Evolutionary conservation across 768 basidiomycete genomes (phyloP), one percentile per base, ranked within the genome.

Genomic region (Pleurotus tuoliensis): DNA sequence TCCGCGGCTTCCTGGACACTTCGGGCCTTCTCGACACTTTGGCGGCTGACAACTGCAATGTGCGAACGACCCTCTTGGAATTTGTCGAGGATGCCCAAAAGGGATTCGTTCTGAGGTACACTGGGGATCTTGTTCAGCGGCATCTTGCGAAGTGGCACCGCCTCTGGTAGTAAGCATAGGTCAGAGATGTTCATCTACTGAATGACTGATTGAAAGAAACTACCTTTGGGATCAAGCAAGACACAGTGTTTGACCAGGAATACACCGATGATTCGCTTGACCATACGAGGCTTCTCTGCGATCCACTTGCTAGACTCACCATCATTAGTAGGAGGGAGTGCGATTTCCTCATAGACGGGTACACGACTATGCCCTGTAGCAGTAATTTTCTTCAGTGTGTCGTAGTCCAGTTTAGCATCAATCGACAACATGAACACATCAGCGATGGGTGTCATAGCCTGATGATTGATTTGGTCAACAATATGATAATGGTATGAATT

Each of bases 11-110:
- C 82, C 79, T 92, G 93, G 55, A 93, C 85, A 51, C 85, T 86
- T n/a, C 83, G 78, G 15, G 88, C 88, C 75, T 84, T 87, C 57
- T 87, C 83, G 11, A 78, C 78, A 52, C 84, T 88, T 62, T 89
- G 83, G 45, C 90, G 83, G 59, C 85, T 86, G 53, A 94, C 91
- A 62, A 95, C 89, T 18, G 93, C 93, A 83, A 96, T 94, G 67
- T 96, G 93, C 41, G 88, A 91, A 27, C 91, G 80, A 3, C 92
- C 93, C 65, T 93, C 92, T 68, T 94, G 92, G 69, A 95, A 95
- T 58, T 79, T 87, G 68, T 94, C 92, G 30, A 95, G 77, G 59
- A 94, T 90, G 22, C 88, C 85, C 12, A 94, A 79, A 0, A 96
- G 75, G 20, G 92, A 82, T 69, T 93, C 90, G 63, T 95, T 92